These are phyloP conservation scores for Tulasnella calospora DNA, from an alignment of 768 basidiomycete genomes.

Conservation along the genomic window DNA sequence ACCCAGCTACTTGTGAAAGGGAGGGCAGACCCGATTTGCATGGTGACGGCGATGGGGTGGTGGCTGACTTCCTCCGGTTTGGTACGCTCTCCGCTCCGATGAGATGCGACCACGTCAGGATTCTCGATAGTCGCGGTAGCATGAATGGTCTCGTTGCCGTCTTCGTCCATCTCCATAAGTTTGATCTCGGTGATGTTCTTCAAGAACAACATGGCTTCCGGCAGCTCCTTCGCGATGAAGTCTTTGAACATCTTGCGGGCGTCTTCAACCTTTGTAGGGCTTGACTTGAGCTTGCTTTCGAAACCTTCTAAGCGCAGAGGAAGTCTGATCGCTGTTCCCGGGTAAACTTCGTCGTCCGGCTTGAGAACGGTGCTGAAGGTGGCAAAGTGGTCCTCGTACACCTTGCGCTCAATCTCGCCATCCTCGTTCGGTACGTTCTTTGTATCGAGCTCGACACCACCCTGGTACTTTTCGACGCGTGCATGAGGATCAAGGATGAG, in stretches of 20 bases:
- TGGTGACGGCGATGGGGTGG: background rate
- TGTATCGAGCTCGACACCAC: background rate
- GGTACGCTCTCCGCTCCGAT: background rate
- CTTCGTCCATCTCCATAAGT: conserved; percentile 39
- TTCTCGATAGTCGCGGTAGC: conserved; percentile 13
- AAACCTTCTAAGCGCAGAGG: conserved; percentile 40
- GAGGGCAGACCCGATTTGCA: background rate
- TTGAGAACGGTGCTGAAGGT: background rate
- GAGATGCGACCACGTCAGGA: background rate
- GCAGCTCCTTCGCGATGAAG: background rate
- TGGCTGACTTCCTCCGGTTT: background rate
- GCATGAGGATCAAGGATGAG: conserved; percentile 10
- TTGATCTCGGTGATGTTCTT: conserved; percentile 35
- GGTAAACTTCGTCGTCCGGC: conserved; percentile 26
- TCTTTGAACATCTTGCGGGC: conserved; percentile 41
- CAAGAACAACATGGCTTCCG: background rate
- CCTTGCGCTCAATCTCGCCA: background rate
- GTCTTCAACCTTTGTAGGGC: conserved; percentile 42
- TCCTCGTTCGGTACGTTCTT: background rate
- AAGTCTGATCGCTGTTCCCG: conserved; percentile 47
- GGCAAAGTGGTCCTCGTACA: background rate
- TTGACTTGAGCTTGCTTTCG: conserved; percentile 40
- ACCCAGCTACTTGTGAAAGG: background rate
- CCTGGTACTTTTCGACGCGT: background rate
- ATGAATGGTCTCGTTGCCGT: conserved; percentile 28